Evolutionary conservation across 2,329 filamentous ascomycete genomes (phyloP).

Genomic region (Aspergillus udagawae): DNA sequence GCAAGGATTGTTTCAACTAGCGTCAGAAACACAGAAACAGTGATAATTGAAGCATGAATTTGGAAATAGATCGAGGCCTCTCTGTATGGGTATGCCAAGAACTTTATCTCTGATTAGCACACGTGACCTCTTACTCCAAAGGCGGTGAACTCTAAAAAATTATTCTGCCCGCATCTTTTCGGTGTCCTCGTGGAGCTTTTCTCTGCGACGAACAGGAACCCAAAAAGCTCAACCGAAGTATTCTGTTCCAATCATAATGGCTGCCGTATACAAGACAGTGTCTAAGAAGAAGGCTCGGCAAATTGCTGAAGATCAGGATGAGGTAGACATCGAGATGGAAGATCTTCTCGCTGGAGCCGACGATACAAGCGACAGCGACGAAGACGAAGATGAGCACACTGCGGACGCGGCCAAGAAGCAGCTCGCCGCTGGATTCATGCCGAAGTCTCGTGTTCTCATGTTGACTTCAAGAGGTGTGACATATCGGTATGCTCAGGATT

Average conservation of each 20-base stretch:
- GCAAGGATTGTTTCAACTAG: not conserved
- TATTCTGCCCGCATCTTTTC: slow-evolving; percentile 37
- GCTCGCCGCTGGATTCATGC: slow-evolving; percentile 35
- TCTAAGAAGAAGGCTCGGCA: slow-evolving; percentile 53
- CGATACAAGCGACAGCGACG: slow-evolving; percentile 37
- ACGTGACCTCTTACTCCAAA: slow-evolving; percentile 18
- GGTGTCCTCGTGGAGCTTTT: slow-evolving; percentile 17
- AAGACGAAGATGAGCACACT: slow-evolving; percentile 30
- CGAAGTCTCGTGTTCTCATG: slow-evolving; percentile 68
- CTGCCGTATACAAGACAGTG: slow-evolving; percentile 70
- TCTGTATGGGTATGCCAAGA: not conserved
- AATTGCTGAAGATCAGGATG: slow-evolving; percentile 48
- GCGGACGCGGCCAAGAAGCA: slow-evolving; percentile 28
- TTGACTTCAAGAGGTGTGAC: slow-evolving; percentile 91
- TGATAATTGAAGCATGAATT: not conserved
- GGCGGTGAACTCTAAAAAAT: slow-evolving; percentile 30
- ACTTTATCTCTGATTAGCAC: slow-evolving; percentile 1
- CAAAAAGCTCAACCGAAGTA: slow-evolving; percentile 8
- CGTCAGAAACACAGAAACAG: not conserved
- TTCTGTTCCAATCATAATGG: slow-evolving; percentile 50
- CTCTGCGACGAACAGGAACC: slow-evolving; percentile 9
- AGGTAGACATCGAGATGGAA: slow-evolving; percentile 36
- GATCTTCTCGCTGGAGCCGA: slow-evolving; percentile 34
- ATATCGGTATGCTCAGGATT: slow-evolving; percentile 58
- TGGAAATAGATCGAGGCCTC: no score